phyloP scores from a whole-genome alignment of 495 filamentous ascomycete genomes.

The Bathelium albidoporum region DNA sequence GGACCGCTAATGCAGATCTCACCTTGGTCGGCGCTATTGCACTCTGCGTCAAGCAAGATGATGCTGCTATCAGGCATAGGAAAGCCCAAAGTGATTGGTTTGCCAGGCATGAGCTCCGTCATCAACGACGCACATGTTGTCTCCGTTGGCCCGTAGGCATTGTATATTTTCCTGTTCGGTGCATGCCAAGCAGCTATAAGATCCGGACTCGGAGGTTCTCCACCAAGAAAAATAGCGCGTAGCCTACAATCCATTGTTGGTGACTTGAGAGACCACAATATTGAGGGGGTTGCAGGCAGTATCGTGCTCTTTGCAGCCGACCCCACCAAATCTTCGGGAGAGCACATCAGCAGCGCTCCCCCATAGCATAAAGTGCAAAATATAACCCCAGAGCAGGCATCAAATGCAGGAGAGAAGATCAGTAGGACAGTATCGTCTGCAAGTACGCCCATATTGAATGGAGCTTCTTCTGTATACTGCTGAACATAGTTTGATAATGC shows the following conservation, averaged over 20 bases:
- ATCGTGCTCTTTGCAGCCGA: neutral
- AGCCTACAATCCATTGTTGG: neutral
- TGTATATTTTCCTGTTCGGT: neutral
- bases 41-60: neutral
- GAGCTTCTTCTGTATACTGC: neutral
- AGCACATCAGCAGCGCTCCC: neutral
- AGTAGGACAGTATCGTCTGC: neutral
- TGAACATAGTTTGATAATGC: neutral
- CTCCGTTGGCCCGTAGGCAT: neutral
- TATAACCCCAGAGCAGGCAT: neutral
- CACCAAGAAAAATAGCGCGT: neutral
- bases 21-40: slow-evolving; percentile 8
- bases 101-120: neutral
- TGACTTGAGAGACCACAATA: neutral
- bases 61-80: neutral
- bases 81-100: neutral
- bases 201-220: neutral
- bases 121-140: neutral
- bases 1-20: slow-evolving; percentile 23
- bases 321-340: neutral
- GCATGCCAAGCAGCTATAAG: neutral
- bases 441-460: neutral
- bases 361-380: neutral
- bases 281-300: neutral
- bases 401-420: neutral